These are phyloP conservation scores for Yarrowia bubula DNA, from an alignment of 805 yeast genomes.

Conservation along the genomic window DNA sequence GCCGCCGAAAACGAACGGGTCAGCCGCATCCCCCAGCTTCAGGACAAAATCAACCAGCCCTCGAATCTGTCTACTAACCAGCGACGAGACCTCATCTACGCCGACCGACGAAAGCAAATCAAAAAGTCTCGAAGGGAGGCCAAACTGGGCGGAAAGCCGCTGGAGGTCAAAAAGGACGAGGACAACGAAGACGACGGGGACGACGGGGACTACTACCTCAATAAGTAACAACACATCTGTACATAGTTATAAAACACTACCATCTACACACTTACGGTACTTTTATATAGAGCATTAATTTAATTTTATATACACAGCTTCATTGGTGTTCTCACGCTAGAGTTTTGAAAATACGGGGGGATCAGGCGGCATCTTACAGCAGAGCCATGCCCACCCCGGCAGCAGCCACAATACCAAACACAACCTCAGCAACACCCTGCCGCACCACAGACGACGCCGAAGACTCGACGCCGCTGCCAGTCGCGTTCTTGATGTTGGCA, in stretches of 20 bases:
- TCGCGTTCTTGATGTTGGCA: conserved; percentile 20
- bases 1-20: background rate
- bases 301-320: conserved; percentile 11
- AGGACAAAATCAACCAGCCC: background rate
- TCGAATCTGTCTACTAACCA: background rate
- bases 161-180: background rate
- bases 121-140: background rate
- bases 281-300: background rate
- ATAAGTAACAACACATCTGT: background rate
- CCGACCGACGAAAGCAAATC: conserved; percentile 7
- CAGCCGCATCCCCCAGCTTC: background rate
- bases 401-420: background rate
- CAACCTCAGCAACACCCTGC: conserved; percentile 9
- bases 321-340: conserved; percentile 3
- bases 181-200: background rate
- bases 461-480: conserved; percentile 18
- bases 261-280: background rate
- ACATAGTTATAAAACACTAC: background rate
- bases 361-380: background rate
- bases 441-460: conserved; percentile 3
- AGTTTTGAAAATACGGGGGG: background rate
- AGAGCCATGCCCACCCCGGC: conserved; percentile 23
- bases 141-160: background rate
- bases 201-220: background rate
- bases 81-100: conserved; percentile 12